Percentiles rank a stretch among this genome's conserved stretches.
Evolutionary conservation across 345 rosid species (phyloP).

Genomic region (Anastatica hierochuntica): DNA sequence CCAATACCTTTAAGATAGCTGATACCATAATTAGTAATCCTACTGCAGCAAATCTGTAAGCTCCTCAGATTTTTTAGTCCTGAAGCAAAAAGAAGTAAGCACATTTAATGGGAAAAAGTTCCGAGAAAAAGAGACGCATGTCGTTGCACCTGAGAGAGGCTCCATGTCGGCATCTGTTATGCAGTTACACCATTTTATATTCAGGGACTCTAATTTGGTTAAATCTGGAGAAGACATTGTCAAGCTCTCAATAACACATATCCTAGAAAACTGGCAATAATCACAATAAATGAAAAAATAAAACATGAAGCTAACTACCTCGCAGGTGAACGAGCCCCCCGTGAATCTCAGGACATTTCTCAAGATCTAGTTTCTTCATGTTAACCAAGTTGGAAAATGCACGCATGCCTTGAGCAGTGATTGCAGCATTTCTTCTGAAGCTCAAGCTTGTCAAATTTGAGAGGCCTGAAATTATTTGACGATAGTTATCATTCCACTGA

Average conservation of each 20-base stretch:
- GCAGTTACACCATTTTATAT: conserved; percentile 66
- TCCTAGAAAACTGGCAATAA: background rate
- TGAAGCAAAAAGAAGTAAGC: conserved; percentile 26
- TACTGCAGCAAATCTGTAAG: conserved; percentile 65
- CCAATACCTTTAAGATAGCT: conserved; percentile 73
- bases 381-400: conserved; percentile 56
- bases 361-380: conserved; percentile 72
- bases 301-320: conserved; percentile 30
- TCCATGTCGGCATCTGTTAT: conserved; percentile 75
- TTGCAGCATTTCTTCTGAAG: conserved; percentile 56
- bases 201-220: conserved; percentile 63
- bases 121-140: background rate
- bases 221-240: conserved; percentile 37
- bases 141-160: conserved; percentile 60
- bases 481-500: background rate
- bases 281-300: background rate
- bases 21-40: conserved; percentile 68
- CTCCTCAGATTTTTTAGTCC: conserved; percentile 62
- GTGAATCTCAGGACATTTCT: conserved; percentile 70
- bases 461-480: conserved; percentile 40
- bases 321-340: conserved; percentile 65
- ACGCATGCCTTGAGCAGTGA: conserved; percentile 65
- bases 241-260: background rate
- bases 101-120: background rate
- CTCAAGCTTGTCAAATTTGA: conserved; percentile 66